Percentiles rank a stretch among this genome's conserved stretches.
phyloP scores from a whole-genome alignment of 2,329 filamentous ascomycete species.

The Trichophyton equinum region DNA sequence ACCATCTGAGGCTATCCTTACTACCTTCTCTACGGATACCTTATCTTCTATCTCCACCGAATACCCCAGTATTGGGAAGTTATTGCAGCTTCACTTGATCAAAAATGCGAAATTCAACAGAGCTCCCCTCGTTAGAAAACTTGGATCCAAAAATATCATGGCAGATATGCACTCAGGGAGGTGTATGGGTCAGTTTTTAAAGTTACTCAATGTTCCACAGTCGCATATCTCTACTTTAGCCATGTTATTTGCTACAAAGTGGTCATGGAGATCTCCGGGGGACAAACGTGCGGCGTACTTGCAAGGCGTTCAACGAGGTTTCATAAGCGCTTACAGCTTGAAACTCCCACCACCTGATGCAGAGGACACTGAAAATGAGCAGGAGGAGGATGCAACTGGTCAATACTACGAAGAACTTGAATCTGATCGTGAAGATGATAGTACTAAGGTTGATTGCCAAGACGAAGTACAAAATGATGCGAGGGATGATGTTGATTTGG shows the following conservation, averaged over 20 bases:
- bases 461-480: background rate
- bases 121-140: slow-evolving; percentile 7
- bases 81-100: slow-evolving; percentile 21
- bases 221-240: slow-evolving; percentile 17
- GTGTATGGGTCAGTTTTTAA: slow-evolving; percentile 17
- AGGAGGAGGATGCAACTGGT: background rate
- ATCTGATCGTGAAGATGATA: background rate
- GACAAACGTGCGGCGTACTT: slow-evolving; percentile 8
- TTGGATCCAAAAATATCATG: slow-evolving; percentile 9
- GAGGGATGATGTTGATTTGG: background rate
- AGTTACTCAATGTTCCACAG: slow-evolving; percentile 15
- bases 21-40: slow-evolving; percentile 17
- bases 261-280: slow-evolving; percentile 13
- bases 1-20: slow-evolving; percentile 19
- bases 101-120: slow-evolving; percentile 1
- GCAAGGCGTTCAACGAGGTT: slow-evolving; percentile 9
- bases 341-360: background rate
- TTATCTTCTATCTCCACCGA: slow-evolving; percentile 15
- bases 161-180: slow-evolving; percentile 15
- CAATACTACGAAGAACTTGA: background rate
- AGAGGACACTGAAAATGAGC: background rate
- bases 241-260: slow-evolving; percentile 15
- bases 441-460: background rate
- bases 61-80: slow-evolving; percentile 14
- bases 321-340: background rate